A percentile compares a stretch with the other conserved stretches of the same genome.
phyloP scores from a whole-genome alignment of 2,329 filamentous ascomycete species.

The Pseudogymnoascus sp. region DNA sequence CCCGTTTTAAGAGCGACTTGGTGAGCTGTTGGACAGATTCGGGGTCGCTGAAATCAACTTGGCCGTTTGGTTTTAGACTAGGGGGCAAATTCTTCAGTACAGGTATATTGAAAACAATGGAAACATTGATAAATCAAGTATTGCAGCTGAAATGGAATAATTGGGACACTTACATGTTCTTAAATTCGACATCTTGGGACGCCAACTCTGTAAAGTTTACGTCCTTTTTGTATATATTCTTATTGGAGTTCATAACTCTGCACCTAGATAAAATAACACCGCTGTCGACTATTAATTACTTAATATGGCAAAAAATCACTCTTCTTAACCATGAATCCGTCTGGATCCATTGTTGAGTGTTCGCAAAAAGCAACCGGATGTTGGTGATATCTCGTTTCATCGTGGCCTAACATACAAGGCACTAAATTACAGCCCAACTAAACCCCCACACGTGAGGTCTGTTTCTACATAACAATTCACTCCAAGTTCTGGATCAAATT shows the following conservation, averaged over 20 bases:
- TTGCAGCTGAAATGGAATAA: background rate
- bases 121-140: background rate
- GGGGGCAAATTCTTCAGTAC: background rate
- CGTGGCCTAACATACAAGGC: background rate
- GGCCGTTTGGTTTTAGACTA: conserved; percentile 44
- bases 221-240: conserved; percentile 44
- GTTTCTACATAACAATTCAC: too few relatives aligned
- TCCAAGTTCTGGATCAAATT: too few relatives aligned
- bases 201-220: conserved; percentile 57
- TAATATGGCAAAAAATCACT: background rate
- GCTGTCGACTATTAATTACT: background rate
- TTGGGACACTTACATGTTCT: conserved; percentile 40
- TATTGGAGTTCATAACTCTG: background rate
- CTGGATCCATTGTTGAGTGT: background rate
- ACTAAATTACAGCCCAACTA: too few relatives aligned
- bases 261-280: too few relatives aligned
- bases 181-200: conserved; percentile 49
- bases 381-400: background rate
- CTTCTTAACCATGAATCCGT: background rate
- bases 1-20: conserved; percentile 62
- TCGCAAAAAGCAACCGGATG: background rate
- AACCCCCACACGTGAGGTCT: too few relatives aligned
- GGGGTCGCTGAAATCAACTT: conserved; percentile 75
- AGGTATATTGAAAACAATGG: background rate
- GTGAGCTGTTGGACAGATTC: conserved; percentile 71